A percentile compares a stretch with the other conserved stretches of the same genome.
Conservation (phyloP, 2,329 filamentous ascomycete species). For the Penicillium rolfsii region DNA sequence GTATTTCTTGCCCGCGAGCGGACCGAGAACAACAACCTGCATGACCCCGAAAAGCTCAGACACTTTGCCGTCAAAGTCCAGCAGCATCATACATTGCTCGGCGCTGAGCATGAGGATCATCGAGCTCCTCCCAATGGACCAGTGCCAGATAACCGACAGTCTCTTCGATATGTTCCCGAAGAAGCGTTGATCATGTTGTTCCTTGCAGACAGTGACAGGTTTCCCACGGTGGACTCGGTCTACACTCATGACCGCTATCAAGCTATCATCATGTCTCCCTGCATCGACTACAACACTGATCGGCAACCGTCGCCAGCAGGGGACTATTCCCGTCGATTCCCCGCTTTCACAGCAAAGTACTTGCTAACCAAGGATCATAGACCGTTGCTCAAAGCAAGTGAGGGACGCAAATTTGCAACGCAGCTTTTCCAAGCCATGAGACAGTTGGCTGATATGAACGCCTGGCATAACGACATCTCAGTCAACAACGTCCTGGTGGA, state of each 20-base stretch:
- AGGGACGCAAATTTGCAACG: slow-evolving; percentile 35
- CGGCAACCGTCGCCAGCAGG: slow-evolving; percentile 1
- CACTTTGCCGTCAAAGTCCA: slow-evolving; percentile 32
- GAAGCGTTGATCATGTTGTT: slow-evolving; percentile 36
- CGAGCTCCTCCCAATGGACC: slow-evolving; percentile 9
- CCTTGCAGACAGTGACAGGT: slow-evolving; percentile 28
- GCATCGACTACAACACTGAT: slow-evolving; percentile 22
- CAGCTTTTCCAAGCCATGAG: slow-evolving; percentile 36
- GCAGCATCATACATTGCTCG: slow-evolving; percentile 15
- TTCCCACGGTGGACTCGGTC: slow-evolving; percentile 35
- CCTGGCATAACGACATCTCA: slow-evolving; percentile 36
- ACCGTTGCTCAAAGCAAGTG: slow-evolving; percentile 29
- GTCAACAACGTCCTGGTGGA: slow-evolving; percentile 37
- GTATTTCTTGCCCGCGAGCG: slow-evolving; percentile 27
- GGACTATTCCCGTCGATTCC: slow-evolving; percentile 4
- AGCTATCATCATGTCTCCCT: slow-evolving; percentile 37
- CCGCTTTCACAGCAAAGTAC: slow-evolving; percentile 18
- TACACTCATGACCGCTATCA: slow-evolving; percentile 31
- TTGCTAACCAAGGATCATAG: slow-evolving; percentile 20
- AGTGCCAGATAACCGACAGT: slow-evolving; percentile 9
- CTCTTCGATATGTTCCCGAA: slow-evolving; percentile 26
- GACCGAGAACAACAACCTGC: neutral
- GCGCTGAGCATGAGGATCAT: neutral
- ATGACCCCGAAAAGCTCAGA: slow-evolving; percentile 2
- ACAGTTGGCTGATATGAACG: slow-evolving; percentile 35